Evolutionary conservation across 179 eudicot species (phyloP), one percentile per base, ranked within the genome.

Genomic region (Gypsophila paniculata): DNA sequence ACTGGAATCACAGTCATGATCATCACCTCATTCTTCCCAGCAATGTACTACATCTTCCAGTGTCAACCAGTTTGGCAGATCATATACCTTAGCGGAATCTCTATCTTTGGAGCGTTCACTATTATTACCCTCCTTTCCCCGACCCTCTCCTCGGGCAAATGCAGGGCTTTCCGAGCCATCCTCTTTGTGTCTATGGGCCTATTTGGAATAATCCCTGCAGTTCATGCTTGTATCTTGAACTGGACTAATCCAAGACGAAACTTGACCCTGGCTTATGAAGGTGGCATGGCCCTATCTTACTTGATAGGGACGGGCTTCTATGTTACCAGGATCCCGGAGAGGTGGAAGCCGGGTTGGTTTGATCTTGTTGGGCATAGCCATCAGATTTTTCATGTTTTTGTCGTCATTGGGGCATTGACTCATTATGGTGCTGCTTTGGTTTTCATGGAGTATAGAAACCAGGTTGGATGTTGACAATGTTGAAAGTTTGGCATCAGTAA

Each of bases 1-100:
- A 86, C 85, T 7, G 98, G 98, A 8, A 93, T 93, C 14, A 76
- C 88, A 0, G 80, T 82, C 72, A 93, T 93, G 98, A 93, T 93
- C 83, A 86, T 93, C 77, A 86, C 98, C 72, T 93, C 98, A 0
- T 93, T 93, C 75, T 93, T 93, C 85, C 98, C 98, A 0, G 90
- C 98, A 1, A 87, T 93, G n/a, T 91, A 82, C 85, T 93, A 93
- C 89, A 90, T 93, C 74, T 93, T 93, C 89, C 86, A 79, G 25
- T 93, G 98, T 39, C 61, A 82, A 15, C 90, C 97, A 0, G 69
- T 73, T 7, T 93, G 94, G 94, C 98, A 91, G 73, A 36, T 89
- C 60, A 17, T 81, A 55, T 93, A 93, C 83, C 89, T 93, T 1
- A 34, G 75, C 6, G 93, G 89, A 0, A 89, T 93, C 59, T 62